A percentile compares a stretch with the other conserved stretches of the same genome.
phyloP scores from a whole-genome alignment of 805 yeast genomes.

The Candida montana region DNA sequence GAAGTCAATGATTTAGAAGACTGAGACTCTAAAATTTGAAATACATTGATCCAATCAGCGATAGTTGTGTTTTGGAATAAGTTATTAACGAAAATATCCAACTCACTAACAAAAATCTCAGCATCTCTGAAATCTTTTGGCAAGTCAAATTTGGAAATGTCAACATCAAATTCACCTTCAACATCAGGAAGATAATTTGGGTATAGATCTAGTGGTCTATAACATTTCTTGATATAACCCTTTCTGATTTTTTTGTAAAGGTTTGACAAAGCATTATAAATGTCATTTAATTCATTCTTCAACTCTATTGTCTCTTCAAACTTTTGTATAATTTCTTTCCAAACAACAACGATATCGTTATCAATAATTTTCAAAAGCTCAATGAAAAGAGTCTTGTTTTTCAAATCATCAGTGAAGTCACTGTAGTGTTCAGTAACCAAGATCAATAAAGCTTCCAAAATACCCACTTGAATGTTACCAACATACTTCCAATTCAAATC shows the following conservation, averaged over 20 bases:
- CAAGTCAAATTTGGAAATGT: constrained; percentile 5
- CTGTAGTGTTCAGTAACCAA: constrained; percentile 68
- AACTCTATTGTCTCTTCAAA: constrained; percentile 17
- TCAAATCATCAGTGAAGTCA: constrained; percentile 67
- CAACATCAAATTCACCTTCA: constrained; percentile 4
- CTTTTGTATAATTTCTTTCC: constrained; percentile 36
- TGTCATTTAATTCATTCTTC: constrained; percentile 24
- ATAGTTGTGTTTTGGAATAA: constrained; percentile 52
- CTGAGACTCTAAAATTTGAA: constrained; percentile 67
- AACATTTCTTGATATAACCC: constrained; percentile 62
- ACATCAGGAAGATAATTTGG: constrained; percentile 11
- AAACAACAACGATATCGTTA: constrained; percentile 49
- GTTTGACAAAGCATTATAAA: constrained; percentile 28
- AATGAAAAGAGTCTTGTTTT: constrained; percentile 53
- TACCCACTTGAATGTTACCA: constrained; percentile 75
- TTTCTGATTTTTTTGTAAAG: constrained; percentile 64
- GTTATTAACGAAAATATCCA: constrained; percentile 58
- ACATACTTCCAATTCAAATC: constrained; percentile 61
- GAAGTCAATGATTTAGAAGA: constrained; percentile 51
- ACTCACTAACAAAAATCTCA: constrained; percentile 53
- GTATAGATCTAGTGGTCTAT: constrained; percentile 44
- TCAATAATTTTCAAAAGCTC: constrained; percentile 64
- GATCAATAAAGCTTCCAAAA: constrained; percentile 67
- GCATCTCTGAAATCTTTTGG: constrained; percentile 42
- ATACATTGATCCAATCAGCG: constrained; percentile 75